Conservation (phyloP, 2,329 filamentous ascomycete species). For the Pseudonectria foliicola region DNA sequence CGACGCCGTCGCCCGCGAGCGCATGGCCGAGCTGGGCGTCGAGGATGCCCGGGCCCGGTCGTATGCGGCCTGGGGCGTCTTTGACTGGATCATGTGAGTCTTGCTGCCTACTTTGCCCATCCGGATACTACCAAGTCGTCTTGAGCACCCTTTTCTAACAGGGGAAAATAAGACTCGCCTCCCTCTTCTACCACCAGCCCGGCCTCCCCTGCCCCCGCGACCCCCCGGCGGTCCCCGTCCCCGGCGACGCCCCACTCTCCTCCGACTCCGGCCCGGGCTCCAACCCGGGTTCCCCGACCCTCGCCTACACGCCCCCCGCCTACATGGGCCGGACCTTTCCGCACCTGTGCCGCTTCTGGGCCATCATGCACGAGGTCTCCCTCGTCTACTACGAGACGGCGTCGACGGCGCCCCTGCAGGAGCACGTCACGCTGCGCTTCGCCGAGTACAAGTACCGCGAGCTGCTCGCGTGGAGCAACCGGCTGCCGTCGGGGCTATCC, state of each 20-base stretch:
- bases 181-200: slow-evolving; percentile 29
- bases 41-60: slow-evolving; percentile 7
- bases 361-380: slow-evolving; percentile 27
- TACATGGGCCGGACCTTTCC: slow-evolving; percentile 25
- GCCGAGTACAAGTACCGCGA: slow-evolving; percentile 33
- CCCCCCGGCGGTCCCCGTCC: slow-evolving; percentile 16
- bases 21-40: background rate
- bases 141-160: no score
- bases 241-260: slow-evolving; percentile 5
- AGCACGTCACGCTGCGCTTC: slow-evolving; percentile 15
- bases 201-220: slow-evolving; percentile 16
- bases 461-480: slow-evolving; percentile 31
- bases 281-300: slow-evolving; percentile 2
- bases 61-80: slow-evolving; percentile 25
- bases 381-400: slow-evolving; percentile 19
- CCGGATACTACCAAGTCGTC: no score
- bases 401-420: slow-evolving; percentile 1
- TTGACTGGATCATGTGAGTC: slow-evolving; percentile 33
- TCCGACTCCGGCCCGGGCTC: slow-evolving; percentile 5
- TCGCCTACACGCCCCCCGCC: slow-evolving; percentile 1
- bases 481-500: slow-evolving; percentile 20
- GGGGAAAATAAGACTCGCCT: slow-evolving; percentile 26
- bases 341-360: slow-evolving; percentile 29
- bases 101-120: no score
- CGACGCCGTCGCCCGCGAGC: slow-evolving; percentile 2